phyloP scores from a whole-genome alignment of 2,329 filamentous ascomycete species.

The Phoma herbarum region DNA sequence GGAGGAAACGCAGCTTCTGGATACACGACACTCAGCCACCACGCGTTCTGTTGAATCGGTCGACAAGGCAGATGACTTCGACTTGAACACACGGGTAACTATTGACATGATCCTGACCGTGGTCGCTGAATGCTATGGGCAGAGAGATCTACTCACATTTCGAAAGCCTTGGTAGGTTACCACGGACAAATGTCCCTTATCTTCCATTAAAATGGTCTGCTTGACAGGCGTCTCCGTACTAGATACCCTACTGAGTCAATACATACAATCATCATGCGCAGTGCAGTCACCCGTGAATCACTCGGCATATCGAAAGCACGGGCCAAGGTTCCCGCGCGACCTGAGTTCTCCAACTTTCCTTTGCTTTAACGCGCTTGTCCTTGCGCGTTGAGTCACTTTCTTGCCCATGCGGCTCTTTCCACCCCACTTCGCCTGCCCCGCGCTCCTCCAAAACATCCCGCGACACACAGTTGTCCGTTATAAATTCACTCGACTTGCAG shows the following conservation, averaged over 20 bases:
- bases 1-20: not conserved
- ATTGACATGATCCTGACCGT: constrained; percentile 92
- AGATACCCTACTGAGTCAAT: constrained; percentile 1
- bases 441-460: constrained; percentile 36
- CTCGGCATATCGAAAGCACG: constrained; percentile 5
- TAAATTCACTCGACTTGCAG: constrained; percentile 25
- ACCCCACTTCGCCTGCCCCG: constrained; percentile 45
- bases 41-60: not conserved
- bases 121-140: constrained; percentile 87
- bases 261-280: not conserved
- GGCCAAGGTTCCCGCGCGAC: constrained; percentile 14
- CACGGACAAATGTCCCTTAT: not conserved
- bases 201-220: not conserved
- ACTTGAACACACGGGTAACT: constrained; percentile 65
- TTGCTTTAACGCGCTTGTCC: constrained; percentile 29
- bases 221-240: not conserved
- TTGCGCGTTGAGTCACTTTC: constrained; percentile 40
- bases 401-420: constrained; percentile 41
- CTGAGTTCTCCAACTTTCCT: constrained; percentile 15
- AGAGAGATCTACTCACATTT: constrained; percentile 82
- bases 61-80: constrained; percentile 53
- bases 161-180: constrained; percentile 58
- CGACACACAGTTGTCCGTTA: constrained; percentile 29
- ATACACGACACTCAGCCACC: not conserved
- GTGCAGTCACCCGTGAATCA: not conserved